These are phyloP conservation scores for Aspergillus sparsus DNA, from an alignment of 495 filamentous ascomycete species.

Conservation along the genomic window DNA sequence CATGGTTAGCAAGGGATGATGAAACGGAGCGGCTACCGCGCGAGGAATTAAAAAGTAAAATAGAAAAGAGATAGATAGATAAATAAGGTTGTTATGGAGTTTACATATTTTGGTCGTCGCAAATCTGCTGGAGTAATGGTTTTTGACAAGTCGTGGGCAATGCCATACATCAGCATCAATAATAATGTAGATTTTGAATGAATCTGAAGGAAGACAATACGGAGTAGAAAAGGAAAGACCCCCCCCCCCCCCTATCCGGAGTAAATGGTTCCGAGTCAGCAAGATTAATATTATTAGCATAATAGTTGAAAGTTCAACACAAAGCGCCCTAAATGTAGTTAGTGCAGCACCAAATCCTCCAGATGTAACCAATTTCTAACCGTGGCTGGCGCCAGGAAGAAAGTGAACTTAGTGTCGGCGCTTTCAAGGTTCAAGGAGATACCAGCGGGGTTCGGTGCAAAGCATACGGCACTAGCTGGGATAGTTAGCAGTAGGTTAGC, in stretches of 20 bases:
- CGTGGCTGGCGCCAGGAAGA: constrained; percentile 1
- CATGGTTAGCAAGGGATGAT: constrained; percentile 1
- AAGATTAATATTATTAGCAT: constrained; percentile 10
- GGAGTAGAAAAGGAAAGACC: constrained; percentile 12
- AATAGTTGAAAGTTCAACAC: not conserved
- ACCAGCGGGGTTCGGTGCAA: constrained; percentile 1
- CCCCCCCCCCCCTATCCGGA: not conserved
- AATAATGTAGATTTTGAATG: not conserved
- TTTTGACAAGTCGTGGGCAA: no score
- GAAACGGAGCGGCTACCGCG: constrained; percentile 18
- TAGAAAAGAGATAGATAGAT: constrained; percentile 2
- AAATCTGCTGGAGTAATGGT: not conserved
- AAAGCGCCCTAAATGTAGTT: not conserved
- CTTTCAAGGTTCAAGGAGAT: constrained; percentile 2
- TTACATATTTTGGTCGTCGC: not conserved
- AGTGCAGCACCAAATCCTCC: constrained; percentile 14
- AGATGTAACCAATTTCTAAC: constrained; percentile 10
- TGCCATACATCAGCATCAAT: no score
- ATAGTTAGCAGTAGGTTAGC: constrained; percentile 14
- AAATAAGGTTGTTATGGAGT: not conserved
- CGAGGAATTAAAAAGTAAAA: no score
- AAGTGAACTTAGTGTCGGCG: constrained; percentile 1
- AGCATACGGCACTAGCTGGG: constrained; percentile 4
- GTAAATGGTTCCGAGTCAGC: constrained; percentile 4
- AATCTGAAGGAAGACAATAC: constrained; percentile 1